Evolutionary conservation across 2,329 filamentous ascomycete genomes (phyloP).

Genomic region (Boeremia lycopersici): DNA sequence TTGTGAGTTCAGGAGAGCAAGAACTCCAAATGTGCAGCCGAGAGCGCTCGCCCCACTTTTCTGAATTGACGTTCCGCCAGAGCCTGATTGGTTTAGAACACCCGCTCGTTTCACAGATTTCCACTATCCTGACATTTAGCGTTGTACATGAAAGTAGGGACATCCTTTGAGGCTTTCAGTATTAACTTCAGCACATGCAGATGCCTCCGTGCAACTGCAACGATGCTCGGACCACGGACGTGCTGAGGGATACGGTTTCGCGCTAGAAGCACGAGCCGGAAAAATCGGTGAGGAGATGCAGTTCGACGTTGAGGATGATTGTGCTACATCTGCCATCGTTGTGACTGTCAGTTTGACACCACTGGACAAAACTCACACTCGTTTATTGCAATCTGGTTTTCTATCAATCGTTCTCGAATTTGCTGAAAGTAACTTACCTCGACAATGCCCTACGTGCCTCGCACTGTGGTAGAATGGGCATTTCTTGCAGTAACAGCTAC

Average conservation of each 20-base stretch:
- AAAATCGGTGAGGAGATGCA: not conserved
- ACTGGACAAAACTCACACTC: not conserved
- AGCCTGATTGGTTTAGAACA: not conserved
- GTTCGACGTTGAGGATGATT: not conserved
- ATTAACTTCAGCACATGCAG: not conserved
- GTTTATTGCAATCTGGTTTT: not conserved
- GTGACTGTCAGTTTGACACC: not conserved
- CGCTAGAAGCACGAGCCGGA: constrained; percentile 7
- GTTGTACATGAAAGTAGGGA: not conserved
- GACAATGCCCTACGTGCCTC: not conserved
- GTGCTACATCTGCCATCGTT: not conserved
- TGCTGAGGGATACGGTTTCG: constrained; percentile 2
- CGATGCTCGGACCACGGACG: not conserved
- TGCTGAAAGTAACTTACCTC: too few relatives aligned
- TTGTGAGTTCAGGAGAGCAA: not conserved
- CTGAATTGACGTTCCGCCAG: not conserved
- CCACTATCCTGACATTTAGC: not conserved
- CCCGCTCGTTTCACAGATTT: not conserved
- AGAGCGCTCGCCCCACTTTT: constrained; percentile 4
- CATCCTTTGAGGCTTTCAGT: not conserved
- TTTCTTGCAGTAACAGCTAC: constrained; percentile 22
- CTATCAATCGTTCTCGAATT: not conserved
- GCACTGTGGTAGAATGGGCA: constrained; percentile 14
- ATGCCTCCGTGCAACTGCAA: not conserved
- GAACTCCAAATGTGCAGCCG: not conserved